Percentiles rank a stretch among this genome's conserved stretches.
Conservation (phyloP, 129 eudicot genomes). For the Pulicaria dysenterica region DNA sequence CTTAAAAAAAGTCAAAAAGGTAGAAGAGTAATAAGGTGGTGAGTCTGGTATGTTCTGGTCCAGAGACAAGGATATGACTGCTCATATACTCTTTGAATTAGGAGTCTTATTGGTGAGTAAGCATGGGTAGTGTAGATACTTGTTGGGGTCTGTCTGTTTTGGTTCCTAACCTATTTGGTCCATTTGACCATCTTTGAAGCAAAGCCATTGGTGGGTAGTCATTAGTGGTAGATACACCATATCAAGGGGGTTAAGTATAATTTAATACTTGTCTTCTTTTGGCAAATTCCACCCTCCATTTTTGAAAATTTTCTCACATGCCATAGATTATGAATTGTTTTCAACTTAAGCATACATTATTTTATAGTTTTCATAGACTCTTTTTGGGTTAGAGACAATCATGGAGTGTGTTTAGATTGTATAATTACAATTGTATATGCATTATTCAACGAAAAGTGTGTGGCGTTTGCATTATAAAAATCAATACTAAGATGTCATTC, state of each 20-base stretch:
- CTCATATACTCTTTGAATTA: slow-evolving; percentile 30
- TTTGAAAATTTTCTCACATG: not conserved
- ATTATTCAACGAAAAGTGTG: no score
- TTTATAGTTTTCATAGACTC: no score
- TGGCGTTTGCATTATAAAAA: no score
- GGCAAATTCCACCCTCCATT: slow-evolving; percentile 1
- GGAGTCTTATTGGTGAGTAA: slow-evolving; percentile 15
- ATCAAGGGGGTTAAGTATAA: slow-evolving; percentile 26
- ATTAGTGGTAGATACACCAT: slow-evolving; percentile 33
- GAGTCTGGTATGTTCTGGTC: slow-evolving; percentile 30
- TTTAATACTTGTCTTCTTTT: slow-evolving; percentile 13
- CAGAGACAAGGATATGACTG: slow-evolving; percentile 40
- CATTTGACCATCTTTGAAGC: slow-evolving; percentile 39
- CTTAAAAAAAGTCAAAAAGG: not conserved
- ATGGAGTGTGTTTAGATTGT: no score
- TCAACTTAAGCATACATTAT: no score
- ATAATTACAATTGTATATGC: no score
- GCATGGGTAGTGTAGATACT: slow-evolving; percentile 28
- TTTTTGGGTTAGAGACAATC: no score
- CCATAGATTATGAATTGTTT: not conserved
- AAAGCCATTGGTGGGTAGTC: slow-evolving; percentile 26
- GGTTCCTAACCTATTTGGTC: slow-evolving; percentile 22
- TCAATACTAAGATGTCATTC: no score
- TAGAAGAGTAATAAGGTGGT: slow-evolving; percentile 37
- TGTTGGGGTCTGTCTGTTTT: slow-evolving; percentile 30